Evolutionary conservation across 2,329 filamentous ascomycete genomes (phyloP), one percentile per base, ranked within the genome.

Genomic region (Claviceps monticola): DNA sequence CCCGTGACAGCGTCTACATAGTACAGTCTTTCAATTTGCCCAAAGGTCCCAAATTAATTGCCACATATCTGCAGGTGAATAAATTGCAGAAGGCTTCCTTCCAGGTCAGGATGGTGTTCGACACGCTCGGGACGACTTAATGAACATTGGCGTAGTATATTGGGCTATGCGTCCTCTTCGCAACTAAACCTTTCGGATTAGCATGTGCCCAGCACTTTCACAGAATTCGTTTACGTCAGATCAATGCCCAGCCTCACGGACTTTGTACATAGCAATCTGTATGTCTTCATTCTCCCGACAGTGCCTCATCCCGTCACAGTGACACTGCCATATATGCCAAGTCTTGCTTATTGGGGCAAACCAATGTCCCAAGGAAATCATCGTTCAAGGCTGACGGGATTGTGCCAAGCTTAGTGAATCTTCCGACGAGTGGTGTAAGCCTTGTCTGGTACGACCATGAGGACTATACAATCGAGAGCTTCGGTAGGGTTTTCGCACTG

Each of bases 361-460:
- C 6, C 47, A 66, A 16, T 60, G 58, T 29, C 64, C 62, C 2
- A 57, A 45, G n/a, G 61, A 64, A 36, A 63, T 66, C 37, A 51
- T 66, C n/a, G 57, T 65, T 8, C 49, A 56, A 1, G 55, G 61
- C 16, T 66, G 64, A 64, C 66, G 64, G 64, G 63, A 66, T 7
- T 66, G 65, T 46, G 63, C 57, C 51, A 64, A 64, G 44, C 66
- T 66, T 50, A 66, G 66, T 39, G 64, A 66, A 49, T 58, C 63
- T 6, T 34, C 56, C 55, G 17, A 64, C 62, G 37, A n/a, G 51
- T 1, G 43, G 54, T 8, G 54, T 8, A 50, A 66, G 64, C 45
- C 50, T 54, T 11, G 63, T 66, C 51, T 66, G 63, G 64, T 66
- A 64, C 21, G 56, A 60, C 3, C 65, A 64, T 48, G 62, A 64